These are phyloP conservation scores for Quercus ilex DNA, from an alignment of 306 rosid genomes.

Conservation along the genomic window DNA sequence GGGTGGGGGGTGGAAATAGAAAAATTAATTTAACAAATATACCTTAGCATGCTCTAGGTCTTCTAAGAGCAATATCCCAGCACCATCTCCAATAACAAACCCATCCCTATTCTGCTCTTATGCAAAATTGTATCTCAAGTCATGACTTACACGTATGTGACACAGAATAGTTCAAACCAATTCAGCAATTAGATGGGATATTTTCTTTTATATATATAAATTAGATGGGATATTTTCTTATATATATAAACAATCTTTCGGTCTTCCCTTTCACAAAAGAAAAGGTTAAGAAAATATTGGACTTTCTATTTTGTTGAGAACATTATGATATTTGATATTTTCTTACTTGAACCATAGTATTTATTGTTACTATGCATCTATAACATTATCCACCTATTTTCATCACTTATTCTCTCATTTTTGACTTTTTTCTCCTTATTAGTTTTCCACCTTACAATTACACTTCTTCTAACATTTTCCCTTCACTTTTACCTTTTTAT, in stretches of 20 bases:
- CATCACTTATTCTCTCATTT: too few species aligned
- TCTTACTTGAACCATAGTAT: too few species aligned
- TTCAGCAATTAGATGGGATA: background rate
- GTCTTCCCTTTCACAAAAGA: background rate
- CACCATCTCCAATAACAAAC: conserved; percentile 98
- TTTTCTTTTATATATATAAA: too few species aligned
- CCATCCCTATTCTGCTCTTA: conserved; percentile 89
- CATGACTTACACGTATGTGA: background rate
- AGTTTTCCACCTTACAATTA: too few species aligned
- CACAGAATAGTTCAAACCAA: background rate
- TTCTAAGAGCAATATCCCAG: conserved; percentile 90
- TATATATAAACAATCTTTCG: background rate
- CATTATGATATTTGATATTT: too few species aligned
- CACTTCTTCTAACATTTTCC: too few species aligned
- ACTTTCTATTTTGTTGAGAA: background rate
- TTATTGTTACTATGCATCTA: too few species aligned
- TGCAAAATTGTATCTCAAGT: conserved; percentile 16
- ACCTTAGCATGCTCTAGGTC: conserved; percentile 98
- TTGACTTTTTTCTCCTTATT: too few species aligned
- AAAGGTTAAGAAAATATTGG: background rate
- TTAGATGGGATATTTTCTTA: background rate
- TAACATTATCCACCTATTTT: too few species aligned
- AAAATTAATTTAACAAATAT: background rate
- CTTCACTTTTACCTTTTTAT: too few species aligned
- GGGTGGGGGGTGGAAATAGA: too few species aligned